Evolutionary conservation across 2,329 filamentous ascomycete genomes (phyloP), one percentile per base, ranked within the genome.

Genomic region (Exophiala spinifera): DNA sequence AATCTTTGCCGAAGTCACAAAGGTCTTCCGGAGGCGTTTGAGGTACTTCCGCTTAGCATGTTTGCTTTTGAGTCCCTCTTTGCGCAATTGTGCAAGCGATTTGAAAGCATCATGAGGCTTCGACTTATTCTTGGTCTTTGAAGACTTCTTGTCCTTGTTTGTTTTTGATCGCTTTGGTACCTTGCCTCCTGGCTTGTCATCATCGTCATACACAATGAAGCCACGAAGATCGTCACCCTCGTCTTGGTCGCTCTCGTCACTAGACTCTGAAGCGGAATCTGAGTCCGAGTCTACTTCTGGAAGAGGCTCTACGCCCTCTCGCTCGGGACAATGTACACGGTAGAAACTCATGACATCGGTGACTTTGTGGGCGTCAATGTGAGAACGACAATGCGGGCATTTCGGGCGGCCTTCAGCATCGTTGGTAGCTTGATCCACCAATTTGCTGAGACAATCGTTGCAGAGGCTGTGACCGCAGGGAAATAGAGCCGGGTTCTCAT

Each of bases 391-490:
- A 50, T 86, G 80, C 3, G 89, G 89, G 68, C 91, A 96, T 67
- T 81, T 86, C 34, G 82, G 42, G 68, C 69, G 20, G 58, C 68
- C 73, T 46, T 88, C 85, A 31, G 84, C 76, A 4, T 85, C 87
- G 53, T 83, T 76, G 23, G 75, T 74, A 1, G 77, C 71, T 3
- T 84, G 83, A 58, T 89, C 88, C 0, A 79, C 78, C 44, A 95
- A 79, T 51, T 80, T 82, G 4, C 82, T 79, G 57, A 94, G 84
- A 66, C 91, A 96, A 59, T 91, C 86, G 1, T 79, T 74, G 69
- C 91, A 96, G 20, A 84, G 84, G 56, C 86, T 83, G 65, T 96
- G 91, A 1, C 91, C 91, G 65, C 91, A 96, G 1, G 89, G 89
- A 68, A 91, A 86, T 59, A 95, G 88, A 2, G 81, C 81, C 0